Evolutionary conservation across 2,329 filamentous ascomycete species (phyloP), one percentile per base, ranked within the genome.

Genomic region (Colletotrichum trifolii): DNA sequence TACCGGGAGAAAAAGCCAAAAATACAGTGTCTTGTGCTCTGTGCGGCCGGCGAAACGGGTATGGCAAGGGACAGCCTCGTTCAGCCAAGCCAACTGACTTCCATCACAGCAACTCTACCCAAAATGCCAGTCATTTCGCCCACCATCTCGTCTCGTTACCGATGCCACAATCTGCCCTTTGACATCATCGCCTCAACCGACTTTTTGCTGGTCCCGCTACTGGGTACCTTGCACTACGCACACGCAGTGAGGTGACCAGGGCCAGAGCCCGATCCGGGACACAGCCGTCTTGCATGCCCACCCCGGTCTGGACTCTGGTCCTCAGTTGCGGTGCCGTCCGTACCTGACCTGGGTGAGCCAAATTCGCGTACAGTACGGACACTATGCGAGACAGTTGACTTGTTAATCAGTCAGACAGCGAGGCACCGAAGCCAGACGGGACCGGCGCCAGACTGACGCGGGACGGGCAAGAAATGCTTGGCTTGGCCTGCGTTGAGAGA

Each of bases 121-220:
- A 39, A 47, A 46, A 54, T 45, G 61, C 56, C 61, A 64, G 40
- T 50, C 36, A 15, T 60, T 42, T 54, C 48, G 50, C 49, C 47
- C 39, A 11, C 49, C 55, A 11, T 33, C 7, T 15, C 38, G 33
- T 34, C 39, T 25, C 45, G 33, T 56, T 45, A 43, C 39, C 46
- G 38, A 55, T 48, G 45, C 17, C 45, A 49, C 34, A 62, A 38
- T 49, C 45, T 56, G 53, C 35, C 40, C 40, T 49, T 62, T 63
- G 63, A 57, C 63, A 66, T 66, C 63, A 63, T 66, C 42, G 42
- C 47, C 42, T 36, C 52, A 62, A 49, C 53, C 63, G 42, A 54
- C 48, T 39, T 63, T 38, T 43, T 35, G 38, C 25, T 39, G 15
- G 53, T 52, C 15, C 52, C 58, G 42, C 36, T 43, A 46, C 35